Percentiles rank a stretch among this genome's conserved stretches.
Evolutionary conservation across 129 eudicot species (phyloP).

Genomic region (Lactuca saligna): DNA sequence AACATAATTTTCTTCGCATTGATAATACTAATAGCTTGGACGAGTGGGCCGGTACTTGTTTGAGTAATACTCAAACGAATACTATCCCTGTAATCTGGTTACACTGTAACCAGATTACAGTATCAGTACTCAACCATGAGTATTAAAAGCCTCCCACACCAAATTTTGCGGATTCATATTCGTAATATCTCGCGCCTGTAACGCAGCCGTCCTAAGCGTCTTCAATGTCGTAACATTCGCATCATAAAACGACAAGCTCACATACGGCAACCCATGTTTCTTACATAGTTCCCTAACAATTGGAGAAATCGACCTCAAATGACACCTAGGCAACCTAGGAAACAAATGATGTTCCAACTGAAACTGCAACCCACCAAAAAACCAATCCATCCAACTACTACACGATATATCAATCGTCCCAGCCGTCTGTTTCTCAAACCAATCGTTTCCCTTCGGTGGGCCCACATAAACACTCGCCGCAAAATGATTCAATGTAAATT

Average conservation of each 20-base stretch:
- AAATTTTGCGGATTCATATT: slow-evolving; percentile 52
- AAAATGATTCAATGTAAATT: slow-evolving; percentile 80
- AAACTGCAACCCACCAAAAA: slow-evolving; percentile 87
- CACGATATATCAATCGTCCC: slow-evolving; percentile 86
- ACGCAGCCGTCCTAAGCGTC: slow-evolving; percentile 73
- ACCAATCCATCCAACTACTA: slow-evolving; percentile 82
- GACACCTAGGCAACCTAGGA: slow-evolving; percentile 86
- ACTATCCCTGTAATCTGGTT: background rate
- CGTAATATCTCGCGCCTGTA: slow-evolving; percentile 67
- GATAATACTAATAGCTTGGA: no score
- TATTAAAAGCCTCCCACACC: slow-evolving; percentile 93
- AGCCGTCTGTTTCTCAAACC: slow-evolving; percentile 91
- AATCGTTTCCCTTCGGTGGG: slow-evolving; percentile 69
- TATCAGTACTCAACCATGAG: slow-evolving; percentile 64
- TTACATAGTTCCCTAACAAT: slow-evolving; percentile 69
- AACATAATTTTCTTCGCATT: background rate
- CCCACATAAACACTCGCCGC: slow-evolving; percentile 82
- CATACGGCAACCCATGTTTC: slow-evolving; percentile 85
- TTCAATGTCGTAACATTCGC: slow-evolving; percentile 66
- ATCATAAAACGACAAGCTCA: slow-evolving; percentile 65
- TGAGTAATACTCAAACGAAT: background rate
- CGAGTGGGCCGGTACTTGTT: no score
- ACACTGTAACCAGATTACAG: background rate
- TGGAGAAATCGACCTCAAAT: slow-evolving; percentile 79
- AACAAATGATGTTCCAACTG: slow-evolving; percentile 94